Evolutionary conservation across 1,284 basidiomycete genomes (phyloP).

Genomic region (Papiliotrema nemorosa): DNA sequence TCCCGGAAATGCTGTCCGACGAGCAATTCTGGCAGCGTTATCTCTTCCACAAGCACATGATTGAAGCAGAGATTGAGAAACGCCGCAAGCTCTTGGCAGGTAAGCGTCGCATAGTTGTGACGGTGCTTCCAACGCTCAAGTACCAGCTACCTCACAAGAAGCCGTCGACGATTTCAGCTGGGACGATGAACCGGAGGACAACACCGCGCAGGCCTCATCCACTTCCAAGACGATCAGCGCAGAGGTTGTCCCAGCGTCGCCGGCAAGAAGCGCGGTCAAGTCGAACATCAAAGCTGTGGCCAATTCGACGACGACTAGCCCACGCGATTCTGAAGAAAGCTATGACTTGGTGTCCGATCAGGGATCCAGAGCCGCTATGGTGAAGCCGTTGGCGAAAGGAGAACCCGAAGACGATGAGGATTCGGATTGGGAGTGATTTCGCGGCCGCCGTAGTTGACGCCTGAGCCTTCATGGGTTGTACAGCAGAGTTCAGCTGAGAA

Average conservation of each 20-base stretch:
- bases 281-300: slow-evolving; percentile 8
- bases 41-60: slow-evolving; percentile 85
- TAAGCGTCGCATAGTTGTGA: slow-evolving; percentile 40
- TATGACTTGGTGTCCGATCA: slow-evolving; percentile 48
- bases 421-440: slow-evolving; percentile 48
- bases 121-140: neutral
- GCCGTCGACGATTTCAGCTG: slow-evolving; percentile 48
- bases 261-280: slow-evolving; percentile 9
- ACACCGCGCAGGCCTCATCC: neutral
- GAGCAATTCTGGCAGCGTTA: slow-evolving; percentile 85
- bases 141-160: slow-evolving; percentile 17
- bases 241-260: slow-evolving; percentile 11
- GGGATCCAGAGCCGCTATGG: slow-evolving; percentile 5
- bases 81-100: slow-evolving; percentile 76
- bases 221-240: neutral
- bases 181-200: slow-evolving; percentile 45
- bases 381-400: slow-evolving; percentile 10
- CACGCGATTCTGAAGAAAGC: slow-evolving; percentile 50
- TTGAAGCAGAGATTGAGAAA: slow-evolving; percentile 74
- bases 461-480: too few relatives aligned
- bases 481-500: too few relatives aligned
- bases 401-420: slow-evolving; percentile 42
- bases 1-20: slow-evolving; percentile 64
- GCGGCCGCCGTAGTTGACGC: too few relatives aligned
- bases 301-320: slow-evolving; percentile 31